phyloP scores from a whole-genome alignment of 441 rosid genomes.

The Gossypium davidsonii region DNA sequence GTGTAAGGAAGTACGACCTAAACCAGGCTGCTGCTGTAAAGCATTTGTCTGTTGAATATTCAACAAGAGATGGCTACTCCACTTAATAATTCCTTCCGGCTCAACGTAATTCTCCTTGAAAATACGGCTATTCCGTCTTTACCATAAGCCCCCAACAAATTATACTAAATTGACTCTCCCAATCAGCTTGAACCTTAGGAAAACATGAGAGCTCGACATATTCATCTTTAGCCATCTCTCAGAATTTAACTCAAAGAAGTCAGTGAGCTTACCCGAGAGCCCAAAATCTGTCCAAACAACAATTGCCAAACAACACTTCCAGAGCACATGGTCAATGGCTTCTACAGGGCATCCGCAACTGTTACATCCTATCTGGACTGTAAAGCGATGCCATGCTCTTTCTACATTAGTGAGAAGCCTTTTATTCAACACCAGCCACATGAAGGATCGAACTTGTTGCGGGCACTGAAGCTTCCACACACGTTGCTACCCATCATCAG shows the following conservation, averaged over 20 bases:
- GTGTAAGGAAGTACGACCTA: no score
- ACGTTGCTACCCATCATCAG: background rate
- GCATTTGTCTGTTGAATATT: no score
- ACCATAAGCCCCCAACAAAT: no score
- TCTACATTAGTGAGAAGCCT: background rate
- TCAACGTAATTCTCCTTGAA: no score
- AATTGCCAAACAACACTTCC: background rate
- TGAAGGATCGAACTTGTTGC: background rate
- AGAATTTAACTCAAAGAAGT: background rate
- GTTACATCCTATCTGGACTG: background rate
- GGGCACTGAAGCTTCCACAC: background rate
- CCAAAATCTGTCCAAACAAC: background rate
- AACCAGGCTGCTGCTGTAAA: no score
- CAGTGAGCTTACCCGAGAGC: background rate
- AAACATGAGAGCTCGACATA: background rate
- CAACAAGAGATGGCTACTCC: no score
- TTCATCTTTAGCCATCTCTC: background rate
- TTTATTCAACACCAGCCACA: background rate
- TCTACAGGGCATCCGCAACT: background rate
- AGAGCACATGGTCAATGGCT: background rate
- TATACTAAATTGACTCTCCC: no score
- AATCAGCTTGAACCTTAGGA: background rate
- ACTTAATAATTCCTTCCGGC: no score
- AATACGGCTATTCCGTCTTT: no score
- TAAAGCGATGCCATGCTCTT: background rate